A percentile compares a stretch with the other conserved stretches of the same genome.
Evolutionary conservation across 2,329 filamentous ascomycete genomes (phyloP).

Genomic region (Bisporella sp.): DNA sequence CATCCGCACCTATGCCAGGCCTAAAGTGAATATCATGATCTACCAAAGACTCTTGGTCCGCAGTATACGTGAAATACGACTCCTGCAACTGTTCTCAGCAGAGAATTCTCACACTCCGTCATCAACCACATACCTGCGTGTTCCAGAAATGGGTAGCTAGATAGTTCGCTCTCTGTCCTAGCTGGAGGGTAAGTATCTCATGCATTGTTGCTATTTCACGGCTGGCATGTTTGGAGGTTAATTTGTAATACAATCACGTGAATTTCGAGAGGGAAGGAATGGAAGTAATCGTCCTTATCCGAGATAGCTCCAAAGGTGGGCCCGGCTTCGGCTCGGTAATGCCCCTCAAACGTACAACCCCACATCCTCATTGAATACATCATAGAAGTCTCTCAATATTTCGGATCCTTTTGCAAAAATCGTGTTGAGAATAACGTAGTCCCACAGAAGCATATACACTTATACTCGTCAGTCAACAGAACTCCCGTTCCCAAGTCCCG

Average conservation of each 20-base stretch:
- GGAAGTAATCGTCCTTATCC: neutral
- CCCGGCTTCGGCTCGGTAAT: too few relatives aligned
- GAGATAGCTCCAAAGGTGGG: too few relatives aligned
- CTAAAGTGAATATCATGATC: conserved; percentile 88
- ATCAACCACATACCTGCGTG: conserved; percentile 53
- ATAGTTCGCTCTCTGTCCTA: conserved; percentile 90
- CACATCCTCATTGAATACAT: too few relatives aligned
- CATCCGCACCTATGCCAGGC: conserved; percentile 73
- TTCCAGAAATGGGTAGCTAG: conserved; percentile 98
- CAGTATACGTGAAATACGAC: conserved; percentile 89
- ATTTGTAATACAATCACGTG: neutral
- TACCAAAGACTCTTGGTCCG: conserved; percentile 58
- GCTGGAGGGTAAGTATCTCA: conserved; percentile 89
- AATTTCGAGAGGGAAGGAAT: neutral
- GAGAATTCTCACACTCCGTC: too few relatives aligned
- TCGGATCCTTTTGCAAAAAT: too few relatives aligned
- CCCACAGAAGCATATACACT: too few relatives aligned
- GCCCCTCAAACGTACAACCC: too few relatives aligned
- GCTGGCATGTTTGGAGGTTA: neutral
- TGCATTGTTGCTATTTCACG: conserved; percentile 54
- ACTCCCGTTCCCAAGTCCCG: conserved; percentile 43
- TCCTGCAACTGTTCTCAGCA: conserved; percentile 47
- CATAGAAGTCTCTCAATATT: neutral
- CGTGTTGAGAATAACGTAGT: too few relatives aligned
- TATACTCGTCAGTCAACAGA: conserved; percentile 29